These are phyloP conservation scores for Leccinum uliginosum DNA, from an alignment of 768 basidiomycete genomes.

Conservation along the genomic window DNA sequence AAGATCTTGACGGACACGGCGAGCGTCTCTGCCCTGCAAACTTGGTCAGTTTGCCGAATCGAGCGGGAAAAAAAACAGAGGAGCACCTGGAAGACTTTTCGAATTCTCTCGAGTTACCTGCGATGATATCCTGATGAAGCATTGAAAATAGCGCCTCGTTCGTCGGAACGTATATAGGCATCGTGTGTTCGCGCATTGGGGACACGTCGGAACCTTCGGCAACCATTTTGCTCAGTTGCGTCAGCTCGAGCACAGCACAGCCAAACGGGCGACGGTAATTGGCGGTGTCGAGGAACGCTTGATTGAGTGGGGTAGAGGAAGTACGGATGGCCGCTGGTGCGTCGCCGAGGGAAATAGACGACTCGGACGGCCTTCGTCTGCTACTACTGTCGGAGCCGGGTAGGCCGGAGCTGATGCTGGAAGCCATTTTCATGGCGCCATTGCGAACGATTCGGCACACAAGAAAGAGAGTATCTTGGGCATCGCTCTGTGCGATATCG, in stretches of 20 bases:
- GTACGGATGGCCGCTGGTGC: conserved; percentile 23
- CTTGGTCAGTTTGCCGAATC: conserved; percentile 1
- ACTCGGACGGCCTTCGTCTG: conserved; percentile 53
- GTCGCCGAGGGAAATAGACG: conserved; percentile 37
- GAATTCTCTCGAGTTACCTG: conserved; percentile 69
- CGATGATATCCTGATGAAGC: conserved; percentile 93
- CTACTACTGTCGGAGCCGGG: conserved; percentile 34
- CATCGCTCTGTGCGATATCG: conserved; percentile 82
- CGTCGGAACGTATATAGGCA: conserved; percentile 83
- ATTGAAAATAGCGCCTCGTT: conserved; percentile 87
- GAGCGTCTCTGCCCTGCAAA: conserved; percentile 73
- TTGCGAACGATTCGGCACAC: conserved; percentile 90
- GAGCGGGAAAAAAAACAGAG: background rate
- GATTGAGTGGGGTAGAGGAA: conserved; percentile 22
- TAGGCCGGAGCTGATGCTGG: conserved; percentile 44
- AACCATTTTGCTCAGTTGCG: conserved; percentile 65
- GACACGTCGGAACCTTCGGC: conserved; percentile 61
- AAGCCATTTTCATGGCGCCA: conserved; percentile 76
- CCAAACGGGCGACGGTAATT: conserved; percentile 87
- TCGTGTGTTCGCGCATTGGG: conserved; percentile 67
- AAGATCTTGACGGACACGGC: conserved; percentile 84
- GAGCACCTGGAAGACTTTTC: conserved; percentile 77
- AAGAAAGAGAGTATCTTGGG: conserved; percentile 80
- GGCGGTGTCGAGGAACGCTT: conserved; percentile 31
- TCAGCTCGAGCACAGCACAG: conserved; percentile 89